Evolutionary conservation across 208 protist genomes (phyloP), one percentile per base, ranked within the genome.

Genomic region (Borovskyia barvae): DNA sequence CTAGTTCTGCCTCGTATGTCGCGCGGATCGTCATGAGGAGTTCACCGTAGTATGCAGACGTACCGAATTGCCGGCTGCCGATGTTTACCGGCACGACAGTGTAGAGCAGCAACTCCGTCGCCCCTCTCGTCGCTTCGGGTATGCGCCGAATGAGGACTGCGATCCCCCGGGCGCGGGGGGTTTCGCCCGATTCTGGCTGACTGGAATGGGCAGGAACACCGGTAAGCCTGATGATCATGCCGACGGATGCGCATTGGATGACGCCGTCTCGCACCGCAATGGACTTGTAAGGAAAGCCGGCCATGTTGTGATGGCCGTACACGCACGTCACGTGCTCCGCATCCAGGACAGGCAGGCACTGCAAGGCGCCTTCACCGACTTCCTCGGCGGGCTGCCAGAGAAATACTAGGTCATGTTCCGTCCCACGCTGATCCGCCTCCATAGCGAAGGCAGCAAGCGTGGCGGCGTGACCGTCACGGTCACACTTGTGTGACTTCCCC

Each of bases 341-440:
- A 33, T 49, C 57, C 15, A 79, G 62, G 45, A 79, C 64, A 7
- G 66, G 72, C 61, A 79, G 39, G 57, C 66, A 79, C 66, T 74
- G 72, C 51, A 63, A 24, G 9, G 72, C 72, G 0, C 72, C 66
- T 25, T 20, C 55, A 12, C 72, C 66, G 1, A 79, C 48, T 52
- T 79, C 72, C 61, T 73, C 72, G 6, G 72, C 66, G 0, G 72
- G 72, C 57, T 79, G 72, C 66, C 66, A 79, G 17, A 79, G 66
- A 43, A 79, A 79, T 33, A 74, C 67, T 24, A 79, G 48, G 53
- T 79, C 67, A 57, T 73, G 68, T 32, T 58, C 56, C 15, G 66
- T 61, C 8, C 72, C 72, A 29, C 60, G 64, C 66, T 79, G 65
- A 33, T 79, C 72, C 43, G 73, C 72, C 57, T 74, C 72, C 66